These are phyloP conservation scores for Lichtheimia ornata DNA, from an alignment of 371 early-diverging fungal species.

Conservation along the genomic window DNA sequence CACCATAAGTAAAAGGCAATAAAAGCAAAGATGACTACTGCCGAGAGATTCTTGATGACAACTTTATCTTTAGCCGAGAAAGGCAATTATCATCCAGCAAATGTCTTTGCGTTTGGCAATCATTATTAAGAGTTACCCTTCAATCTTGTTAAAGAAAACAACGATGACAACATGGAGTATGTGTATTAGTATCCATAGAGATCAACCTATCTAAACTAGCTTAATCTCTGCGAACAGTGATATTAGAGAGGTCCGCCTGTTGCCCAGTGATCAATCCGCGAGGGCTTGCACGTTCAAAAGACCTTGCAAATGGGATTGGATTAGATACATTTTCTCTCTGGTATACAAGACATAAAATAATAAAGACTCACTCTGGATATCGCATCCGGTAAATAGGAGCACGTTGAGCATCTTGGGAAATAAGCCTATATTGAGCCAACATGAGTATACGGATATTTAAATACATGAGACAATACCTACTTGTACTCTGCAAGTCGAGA, in stretches of 20 bases:
- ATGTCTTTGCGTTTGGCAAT: too few relatives aligned
- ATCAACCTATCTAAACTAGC: neutral
- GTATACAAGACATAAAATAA: too few relatives aligned
- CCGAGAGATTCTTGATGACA: too few relatives aligned
- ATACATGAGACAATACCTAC: conserved; percentile 17
- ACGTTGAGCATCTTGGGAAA: conserved; percentile 47
- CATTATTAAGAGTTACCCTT: too few relatives aligned
- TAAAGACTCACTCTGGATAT: conserved; percentile 47
- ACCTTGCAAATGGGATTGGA: conserved; percentile 9
- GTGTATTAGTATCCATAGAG: too few relatives aligned
- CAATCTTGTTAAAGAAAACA: too few relatives aligned
- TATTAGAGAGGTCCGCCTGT: conserved; percentile 43
- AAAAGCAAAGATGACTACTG: neutral
- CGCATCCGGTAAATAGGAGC: conserved; percentile 49
- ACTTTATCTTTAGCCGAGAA: too few relatives aligned
- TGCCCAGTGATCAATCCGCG: conserved; percentile 38
- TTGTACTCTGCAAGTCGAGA: conserved; percentile 42
- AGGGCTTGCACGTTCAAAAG: conserved; percentile 47
- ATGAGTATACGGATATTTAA: neutral
- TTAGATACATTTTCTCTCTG: neutral
- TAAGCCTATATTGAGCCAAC: conserved; percentile 23
- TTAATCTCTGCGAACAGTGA: conserved; percentile 46
- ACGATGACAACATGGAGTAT: too few relatives aligned
- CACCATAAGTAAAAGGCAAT: neutral
- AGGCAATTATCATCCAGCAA: too few relatives aligned